Conservation (phyloP, 805 yeast species). For the Nakazawaea holstii region DNA sequence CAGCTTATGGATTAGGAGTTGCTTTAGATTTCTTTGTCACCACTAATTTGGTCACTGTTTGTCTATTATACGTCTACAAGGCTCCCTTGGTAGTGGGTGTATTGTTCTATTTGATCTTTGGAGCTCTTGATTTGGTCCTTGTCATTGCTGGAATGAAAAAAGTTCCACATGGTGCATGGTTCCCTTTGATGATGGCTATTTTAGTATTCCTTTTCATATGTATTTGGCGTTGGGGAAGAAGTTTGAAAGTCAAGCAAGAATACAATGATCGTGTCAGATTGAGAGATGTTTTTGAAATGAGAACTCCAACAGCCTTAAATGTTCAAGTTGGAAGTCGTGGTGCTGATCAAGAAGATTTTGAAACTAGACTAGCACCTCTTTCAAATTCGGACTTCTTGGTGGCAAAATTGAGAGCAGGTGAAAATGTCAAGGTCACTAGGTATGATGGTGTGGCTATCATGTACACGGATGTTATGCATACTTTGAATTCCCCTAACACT, state of each 20-base stretch:
- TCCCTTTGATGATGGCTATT: constrained; percentile 42
- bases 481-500: constrained; percentile 36
- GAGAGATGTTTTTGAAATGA: constrained; percentile 29
- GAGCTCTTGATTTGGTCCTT: constrained; percentile 41
- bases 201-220: constrained; percentile 31
- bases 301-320: constrained; percentile 1
- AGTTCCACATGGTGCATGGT: constrained; percentile 59
- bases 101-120: constrained; percentile 31
- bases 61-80: constrained; percentile 41
- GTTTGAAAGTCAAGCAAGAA: constrained; percentile 34
- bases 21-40: constrained; percentile 52
- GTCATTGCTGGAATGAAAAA: constrained; percentile 45
- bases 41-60: constrained; percentile 36
- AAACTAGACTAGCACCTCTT: neutral
- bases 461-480: constrained; percentile 32
- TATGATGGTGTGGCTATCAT: constrained; percentile 36
- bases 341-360: neutral
- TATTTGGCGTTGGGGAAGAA: constrained; percentile 45
- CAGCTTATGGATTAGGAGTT: constrained; percentile 59
- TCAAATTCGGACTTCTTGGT: neutral
- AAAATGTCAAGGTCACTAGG: constrained; percentile 11
- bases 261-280: constrained; percentile 27
- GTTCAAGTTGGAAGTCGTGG: constrained; percentile 2
- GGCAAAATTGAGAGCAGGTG: constrained; percentile 3
- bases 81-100: constrained; percentile 29